Base-by-base conservation (phyloP, 495 filamentous ascomycete species). In the Penicillium angulare region DNA sequence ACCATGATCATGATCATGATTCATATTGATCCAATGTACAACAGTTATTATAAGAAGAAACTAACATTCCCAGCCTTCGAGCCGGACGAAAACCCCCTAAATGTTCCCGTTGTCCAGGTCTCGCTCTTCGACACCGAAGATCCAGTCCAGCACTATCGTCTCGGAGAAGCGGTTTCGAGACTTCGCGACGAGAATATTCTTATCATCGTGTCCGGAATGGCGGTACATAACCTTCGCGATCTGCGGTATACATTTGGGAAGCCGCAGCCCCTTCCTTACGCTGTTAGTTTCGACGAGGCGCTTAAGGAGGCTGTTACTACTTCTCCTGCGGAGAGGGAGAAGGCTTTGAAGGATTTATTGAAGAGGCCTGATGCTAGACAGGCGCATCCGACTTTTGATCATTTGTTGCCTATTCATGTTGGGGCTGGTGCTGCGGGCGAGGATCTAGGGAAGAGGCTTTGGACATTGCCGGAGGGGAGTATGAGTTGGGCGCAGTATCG, bases 161-260 rank as follows among this genome's bases (percentile, higher is more conserved):
- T 93, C 4, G 90, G 90, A 0, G 73, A 81, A 53, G 88, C 88
- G 9, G 71, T 95, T 3, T 63, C 81, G 2, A 55, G 67, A 18
- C 82, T 95, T 5, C 84, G 90, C 21, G 83, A 87, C 29, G 81
- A 91, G 52, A 80, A 81, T 38, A 78, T 93, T 41, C 72, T 88
- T 26, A 83, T 95, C 40, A 83, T 95, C 35, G 79, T 80, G 16
- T 85, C 87, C 0, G 89, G 90, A n/a, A 92, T 92, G 89, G 86
- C 86, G 1, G 90, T 91, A 18, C 90, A 93, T 60, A 93, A 93
- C 61, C 75, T 92, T 31, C 77, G 83, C n/a, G 88, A 90, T 56
- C 18, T 86, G 52, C 72, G 74, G 9, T 71, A 71, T 41, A 62
- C 74, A 1, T 68, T 62, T 43, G 76, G 68, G 5, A 66, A 72